phyloP scores from a whole-genome alignment of 352 stramenopile species.

The Phytophthora megakarya region DNA sequence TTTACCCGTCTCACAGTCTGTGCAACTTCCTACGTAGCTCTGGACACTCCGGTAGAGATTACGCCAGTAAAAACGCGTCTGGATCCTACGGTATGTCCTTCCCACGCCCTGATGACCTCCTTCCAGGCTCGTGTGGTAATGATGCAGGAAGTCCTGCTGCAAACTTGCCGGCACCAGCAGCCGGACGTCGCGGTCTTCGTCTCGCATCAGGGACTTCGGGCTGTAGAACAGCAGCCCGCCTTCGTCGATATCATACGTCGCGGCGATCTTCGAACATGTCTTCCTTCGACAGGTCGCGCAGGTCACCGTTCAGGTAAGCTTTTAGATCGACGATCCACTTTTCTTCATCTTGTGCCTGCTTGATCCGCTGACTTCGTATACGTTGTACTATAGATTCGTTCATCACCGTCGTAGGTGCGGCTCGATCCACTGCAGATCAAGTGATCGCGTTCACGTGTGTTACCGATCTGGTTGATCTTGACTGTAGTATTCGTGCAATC shows the following conservation, averaged over 20 bases:
- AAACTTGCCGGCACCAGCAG: background rate
- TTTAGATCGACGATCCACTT: conserved; percentile 3
- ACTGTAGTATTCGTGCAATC: background rate
- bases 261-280: conserved; percentile 2
- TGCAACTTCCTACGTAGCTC: background rate
- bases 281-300: background rate
- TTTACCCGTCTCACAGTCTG: conserved; percentile 10
- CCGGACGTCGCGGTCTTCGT: background rate
- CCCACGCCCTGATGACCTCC: no score
- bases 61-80: conserved; percentile 5
- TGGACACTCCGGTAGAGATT: background rate
- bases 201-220: background rate
- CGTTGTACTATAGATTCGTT: no score
- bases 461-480: background rate
- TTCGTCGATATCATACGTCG: conserved; percentile 1
- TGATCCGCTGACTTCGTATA: no score
- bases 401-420: no score
- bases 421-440: no score
- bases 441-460: no score
- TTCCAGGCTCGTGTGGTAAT: no score
- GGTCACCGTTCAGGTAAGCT: background rate
- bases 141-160: no score
- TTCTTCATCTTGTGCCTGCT: no score
- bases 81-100: no score
- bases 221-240: background rate